Percentiles rank a stretch among this genome's conserved stretches.
Evolutionary conservation across 2,329 filamentous ascomycete genomes (phyloP).

Genomic region (Fusarium sp.): DNA sequence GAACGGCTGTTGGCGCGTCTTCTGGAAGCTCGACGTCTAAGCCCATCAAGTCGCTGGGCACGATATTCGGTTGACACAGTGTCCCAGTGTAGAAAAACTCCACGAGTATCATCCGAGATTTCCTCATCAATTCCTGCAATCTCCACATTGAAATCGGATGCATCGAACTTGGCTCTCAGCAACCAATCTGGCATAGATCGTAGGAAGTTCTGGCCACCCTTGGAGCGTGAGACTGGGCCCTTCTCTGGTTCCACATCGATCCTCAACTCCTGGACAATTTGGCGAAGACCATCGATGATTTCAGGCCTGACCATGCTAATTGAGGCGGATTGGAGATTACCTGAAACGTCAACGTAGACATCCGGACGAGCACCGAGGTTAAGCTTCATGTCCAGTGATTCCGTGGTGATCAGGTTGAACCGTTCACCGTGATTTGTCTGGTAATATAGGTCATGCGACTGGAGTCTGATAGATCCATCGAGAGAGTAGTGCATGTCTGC

Average conservation of each 20-base stretch:
- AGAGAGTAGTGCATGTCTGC: slow-evolving; percentile 90
- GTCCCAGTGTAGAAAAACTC: slow-evolving; percentile 87
- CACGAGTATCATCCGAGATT: slow-evolving; percentile 84
- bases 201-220: slow-evolving; percentile 75
- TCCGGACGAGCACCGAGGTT: slow-evolving; percentile 89
- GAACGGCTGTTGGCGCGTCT: slow-evolving; percentile 82
- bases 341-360: slow-evolving; percentile 83
- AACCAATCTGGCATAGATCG: slow-evolving; percentile 87
- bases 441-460: slow-evolving; percentile 93
- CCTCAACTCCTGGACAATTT: slow-evolving; percentile 88
- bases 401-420: slow-evolving; percentile 88
- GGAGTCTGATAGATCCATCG: slow-evolving; percentile 82
- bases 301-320: slow-evolving; percentile 92
- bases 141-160: slow-evolving; percentile 89
- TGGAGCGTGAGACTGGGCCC: slow-evolving; percentile 61
- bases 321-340: slow-evolving; percentile 86
- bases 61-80: slow-evolving; percentile 91
- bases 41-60: slow-evolving; percentile 78
- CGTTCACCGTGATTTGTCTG: slow-evolving; percentile 86
- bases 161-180: slow-evolving; percentile 84
- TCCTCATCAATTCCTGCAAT: slow-evolving; percentile 88
- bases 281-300: slow-evolving; percentile 90
- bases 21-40: slow-evolving; percentile 69
- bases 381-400: slow-evolving; percentile 87
- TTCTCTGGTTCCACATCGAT: slow-evolving; percentile 75